Conservation (phyloP, 768 basidiomycete species). For the Suillus occidentalis region DNA sequence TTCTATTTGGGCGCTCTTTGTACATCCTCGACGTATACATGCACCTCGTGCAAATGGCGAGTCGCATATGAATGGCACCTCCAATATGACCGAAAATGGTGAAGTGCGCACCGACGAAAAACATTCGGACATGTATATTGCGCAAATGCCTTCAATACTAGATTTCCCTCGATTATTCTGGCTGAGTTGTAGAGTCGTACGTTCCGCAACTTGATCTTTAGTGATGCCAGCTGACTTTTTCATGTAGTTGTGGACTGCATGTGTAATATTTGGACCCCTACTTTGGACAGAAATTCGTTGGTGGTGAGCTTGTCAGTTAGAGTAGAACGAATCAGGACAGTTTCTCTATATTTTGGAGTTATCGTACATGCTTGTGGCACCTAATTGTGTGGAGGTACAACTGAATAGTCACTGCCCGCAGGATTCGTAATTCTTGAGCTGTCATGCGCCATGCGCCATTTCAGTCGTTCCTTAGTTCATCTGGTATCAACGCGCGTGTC, state of each 20-base stretch:
- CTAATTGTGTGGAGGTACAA: not conserved
- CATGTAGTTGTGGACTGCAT: slow-evolving; percentile 85
- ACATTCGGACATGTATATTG: slow-evolving; percentile 36
- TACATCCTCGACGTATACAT: slow-evolving; percentile 46
- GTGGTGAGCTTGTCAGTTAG: slow-evolving; percentile 41
- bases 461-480: not conserved
- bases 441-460: not conserved
- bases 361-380: not conserved
- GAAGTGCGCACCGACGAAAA: not conserved
- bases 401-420: not conserved
- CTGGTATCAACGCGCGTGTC: slow-evolving; percentile 33
- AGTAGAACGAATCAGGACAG: not conserved
- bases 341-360: not conserved
- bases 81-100: not conserved
- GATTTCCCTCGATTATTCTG: slow-evolving; percentile 70
- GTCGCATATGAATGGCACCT: slow-evolving; percentile 1
- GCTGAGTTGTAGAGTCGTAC: slow-evolving; percentile 67
- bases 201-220: slow-evolving; percentile 30
- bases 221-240: not conserved
- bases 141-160: slow-evolving; percentile 44
- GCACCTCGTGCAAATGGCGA: slow-evolving; percentile 19
- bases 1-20: slow-evolving; percentile 81
- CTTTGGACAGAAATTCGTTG: slow-evolving; percentile 85
- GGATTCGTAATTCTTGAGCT: not conserved
- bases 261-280: slow-evolving; percentile 84